Percentiles rank a stretch among this genome's conserved stretches.
Evolutionary conservation across 441 rosid genomes (phyloP).

Genomic region (Syzygium malaccense): DNA sequence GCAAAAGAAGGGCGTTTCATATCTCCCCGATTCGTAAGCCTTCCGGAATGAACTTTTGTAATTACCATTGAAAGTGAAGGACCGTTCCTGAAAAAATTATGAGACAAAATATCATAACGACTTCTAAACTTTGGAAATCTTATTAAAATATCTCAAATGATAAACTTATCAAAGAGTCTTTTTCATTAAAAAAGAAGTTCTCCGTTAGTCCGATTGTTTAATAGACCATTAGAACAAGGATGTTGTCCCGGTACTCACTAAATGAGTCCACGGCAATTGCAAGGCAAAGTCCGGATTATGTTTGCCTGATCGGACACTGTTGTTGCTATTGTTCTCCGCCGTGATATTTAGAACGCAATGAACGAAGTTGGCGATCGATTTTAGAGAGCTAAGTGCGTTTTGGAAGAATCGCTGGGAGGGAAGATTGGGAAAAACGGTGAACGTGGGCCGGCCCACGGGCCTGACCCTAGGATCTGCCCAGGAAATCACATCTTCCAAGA

Average conservation of each 20-base stretch:
- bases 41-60: too few relatives aligned
- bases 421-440: not conserved
- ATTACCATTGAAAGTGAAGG: too few relatives aligned
- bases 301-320: not conserved
- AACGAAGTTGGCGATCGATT: not conserved
- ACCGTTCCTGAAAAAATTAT: too few relatives aligned
- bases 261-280: not conserved
- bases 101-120: too few relatives aligned
- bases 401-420: fast-evolving
- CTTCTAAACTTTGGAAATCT: too few relatives aligned
- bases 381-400: not conserved
- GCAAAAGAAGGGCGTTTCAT: too few relatives aligned
- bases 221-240: not conserved
- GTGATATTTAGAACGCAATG: fast-evolving
- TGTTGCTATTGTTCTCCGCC: not conserved
- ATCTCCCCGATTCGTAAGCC: too few relatives aligned
- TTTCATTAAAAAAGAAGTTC: too few relatives aligned
- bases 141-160: too few relatives aligned
- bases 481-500: not conserved
- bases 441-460: not conserved
- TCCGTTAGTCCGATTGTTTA: not conserved
- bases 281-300: not conserved
- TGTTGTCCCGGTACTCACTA: not conserved
- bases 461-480: not conserved
- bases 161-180: too few relatives aligned